Evolutionary conservation across 1,284 basidiomycete species (phyloP).

Genomic region (Phlebopus sp.): DNA sequence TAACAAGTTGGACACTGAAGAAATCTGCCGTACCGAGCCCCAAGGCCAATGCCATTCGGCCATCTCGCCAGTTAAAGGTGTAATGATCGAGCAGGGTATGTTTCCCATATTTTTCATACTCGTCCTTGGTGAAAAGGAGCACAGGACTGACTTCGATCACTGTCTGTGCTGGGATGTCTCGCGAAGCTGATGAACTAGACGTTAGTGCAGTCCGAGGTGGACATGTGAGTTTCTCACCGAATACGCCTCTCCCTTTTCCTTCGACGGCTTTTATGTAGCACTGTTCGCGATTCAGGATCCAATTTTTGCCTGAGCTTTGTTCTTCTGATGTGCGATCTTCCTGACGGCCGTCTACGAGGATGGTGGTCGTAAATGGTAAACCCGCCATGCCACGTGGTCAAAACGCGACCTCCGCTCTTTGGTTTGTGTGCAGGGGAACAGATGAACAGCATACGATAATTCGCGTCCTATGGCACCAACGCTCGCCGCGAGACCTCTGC

Average conservation of each 20-base stretch:
- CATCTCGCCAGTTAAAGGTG: slow-evolving; percentile 80
- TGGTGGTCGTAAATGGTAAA: slow-evolving; percentile 19
- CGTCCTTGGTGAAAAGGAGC: slow-evolving; percentile 70
- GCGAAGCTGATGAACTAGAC: slow-evolving; percentile 44
- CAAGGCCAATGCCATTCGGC: slow-evolving; percentile 82
- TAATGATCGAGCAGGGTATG: slow-evolving; percentile 82
- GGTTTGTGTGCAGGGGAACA: too few relatives aligned
- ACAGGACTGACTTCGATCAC: slow-evolving; percentile 85
- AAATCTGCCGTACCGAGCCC: slow-evolving; percentile 66
- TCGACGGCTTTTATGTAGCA: slow-evolving; percentile 26
- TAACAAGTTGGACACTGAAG: slow-evolving; percentile 5
- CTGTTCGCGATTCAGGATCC: slow-evolving; percentile 18
- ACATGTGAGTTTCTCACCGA: slow-evolving; percentile 40
- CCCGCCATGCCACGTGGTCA: slow-evolving; percentile 14
- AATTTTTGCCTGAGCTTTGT: neutral
- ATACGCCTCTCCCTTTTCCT: slow-evolving; percentile 63
- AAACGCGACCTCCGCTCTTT: too few relatives aligned
- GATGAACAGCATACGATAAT: too few relatives aligned
- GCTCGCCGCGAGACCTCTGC: slow-evolving; percentile 47
- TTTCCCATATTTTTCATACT: slow-evolving; percentile 68
- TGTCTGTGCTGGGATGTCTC: slow-evolving; percentile 58
- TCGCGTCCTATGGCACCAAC: slow-evolving; percentile 32
- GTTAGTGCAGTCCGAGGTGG: neutral
- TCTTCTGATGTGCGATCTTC: neutral
- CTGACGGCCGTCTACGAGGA: neutral